Percentiles rank a stretch among this genome's conserved stretches.
These are phyloP conservation scores for Hirsutella thompsonii DNA, from an alignment of 2,329 filamentous ascomycete genomes.

Conservation along the genomic window DNA sequence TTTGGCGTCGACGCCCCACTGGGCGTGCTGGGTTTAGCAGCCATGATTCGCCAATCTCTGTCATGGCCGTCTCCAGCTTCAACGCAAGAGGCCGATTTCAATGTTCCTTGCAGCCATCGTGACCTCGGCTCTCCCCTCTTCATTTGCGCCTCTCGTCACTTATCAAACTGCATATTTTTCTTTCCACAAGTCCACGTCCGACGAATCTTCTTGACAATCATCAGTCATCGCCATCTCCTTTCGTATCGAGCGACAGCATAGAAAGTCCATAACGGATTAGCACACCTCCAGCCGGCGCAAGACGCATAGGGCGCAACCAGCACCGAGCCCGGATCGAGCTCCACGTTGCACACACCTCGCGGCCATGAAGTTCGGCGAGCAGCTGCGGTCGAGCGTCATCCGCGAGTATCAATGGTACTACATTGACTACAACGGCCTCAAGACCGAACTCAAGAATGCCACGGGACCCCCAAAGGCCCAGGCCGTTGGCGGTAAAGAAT, in stretches of 20 bases:
- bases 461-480: conserved; percentile 36
- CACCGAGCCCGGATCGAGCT: not conserved
- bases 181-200: too few species aligned
- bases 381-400: conserved; percentile 89
- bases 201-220: too few species aligned
- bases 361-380: conserved; percentile 81
- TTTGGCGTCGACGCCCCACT: not conserved
- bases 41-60: not conserved
- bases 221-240: too few species aligned
- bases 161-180: too few species aligned
- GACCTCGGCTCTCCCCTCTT: not conserved
- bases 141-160: not conserved
- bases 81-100: not conserved
- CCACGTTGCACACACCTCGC: not conserved
- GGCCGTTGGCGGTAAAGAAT: conserved; percentile 42
- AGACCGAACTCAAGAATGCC: conserved; percentile 68
- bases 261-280: too few species aligned
- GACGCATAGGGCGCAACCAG: too few species aligned
- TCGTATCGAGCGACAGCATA: too few species aligned
- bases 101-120: not conserved
- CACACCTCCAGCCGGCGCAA: too few species aligned
- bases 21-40: too few species aligned
- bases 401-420: conserved; percentile 98
- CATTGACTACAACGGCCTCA: conserved; percentile 92
- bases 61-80: not conserved